These are phyloP conservation scores for Elongisporangium anandrum DNA, from an alignment of 352 stramenopile genomes.

Conservation along the genomic window DNA sequence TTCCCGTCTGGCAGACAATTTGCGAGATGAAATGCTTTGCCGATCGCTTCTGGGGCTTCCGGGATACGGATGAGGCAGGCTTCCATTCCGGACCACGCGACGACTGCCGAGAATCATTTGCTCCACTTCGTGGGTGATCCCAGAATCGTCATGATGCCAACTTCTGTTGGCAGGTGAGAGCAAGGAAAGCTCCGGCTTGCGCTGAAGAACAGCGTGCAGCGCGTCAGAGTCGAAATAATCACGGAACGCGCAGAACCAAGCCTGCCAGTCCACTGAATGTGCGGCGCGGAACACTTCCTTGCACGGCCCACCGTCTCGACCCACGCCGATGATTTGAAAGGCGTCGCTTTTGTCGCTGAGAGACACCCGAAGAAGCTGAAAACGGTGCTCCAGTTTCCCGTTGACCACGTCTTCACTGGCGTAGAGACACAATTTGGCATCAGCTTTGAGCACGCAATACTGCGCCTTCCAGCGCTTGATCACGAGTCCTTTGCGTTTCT, in stretches of 20 bases:
- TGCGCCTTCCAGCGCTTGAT: constrained; percentile 55
- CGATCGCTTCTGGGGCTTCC: neutral
- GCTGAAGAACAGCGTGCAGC: constrained; percentile 25
- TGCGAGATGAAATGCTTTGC: neutral
- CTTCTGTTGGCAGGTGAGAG: constrained; percentile 6
- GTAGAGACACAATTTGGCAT: constrained; percentile 52
- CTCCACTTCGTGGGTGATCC: neutral
- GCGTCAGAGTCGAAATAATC: constrained; percentile 38
- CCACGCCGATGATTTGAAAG: constrained; percentile 52
- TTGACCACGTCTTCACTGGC: constrained; percentile 54
- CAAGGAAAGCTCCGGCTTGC: constrained; percentile 34
- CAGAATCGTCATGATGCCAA: constrained; percentile 10
- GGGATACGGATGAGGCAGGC: neutral
- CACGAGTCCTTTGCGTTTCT: constrained; percentile 44
- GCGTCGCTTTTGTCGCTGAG: constrained; percentile 41
- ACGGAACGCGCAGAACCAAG: constrained; percentile 44
- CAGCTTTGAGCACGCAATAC: constrained; percentile 49
- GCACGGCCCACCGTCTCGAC: constrained; percentile 27
- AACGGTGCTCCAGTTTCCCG: constrained; percentile 35
- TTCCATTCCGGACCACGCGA: neutral
- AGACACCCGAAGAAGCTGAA: constrained; percentile 40
- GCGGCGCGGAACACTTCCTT: constrained; percentile 44
- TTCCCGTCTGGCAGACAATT: neutral
- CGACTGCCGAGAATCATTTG: constrained; percentile 3
- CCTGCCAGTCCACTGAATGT: constrained; percentile 28